Evolutionary conservation across 1,284 basidiomycete species (phyloP), one percentile per base, ranked within the genome.

Genomic region (Cutaneotrichosporon curvatum): DNA sequence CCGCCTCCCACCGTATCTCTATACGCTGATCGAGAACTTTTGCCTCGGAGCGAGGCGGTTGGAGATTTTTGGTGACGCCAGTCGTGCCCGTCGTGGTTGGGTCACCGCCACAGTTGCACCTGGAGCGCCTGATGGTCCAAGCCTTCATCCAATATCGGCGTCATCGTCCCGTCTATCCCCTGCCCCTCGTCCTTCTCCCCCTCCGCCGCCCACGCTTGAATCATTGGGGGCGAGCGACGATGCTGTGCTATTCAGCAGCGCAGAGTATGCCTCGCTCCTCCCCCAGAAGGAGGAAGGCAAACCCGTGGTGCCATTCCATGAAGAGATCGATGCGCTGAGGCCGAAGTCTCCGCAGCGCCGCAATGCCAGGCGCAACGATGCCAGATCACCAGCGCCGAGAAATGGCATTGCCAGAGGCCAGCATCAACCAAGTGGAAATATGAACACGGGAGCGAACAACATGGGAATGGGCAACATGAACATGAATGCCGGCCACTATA

Each of bases 11-110:
- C 87, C 90, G 16, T 94, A 98, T 66, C 86, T 94, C 74, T 92
- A 96, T 73, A 84, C 84, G 10, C 78, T 97, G 25, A 86, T 97
- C 62, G 94, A 99, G 70, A 96, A 95, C 72, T 98, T 99, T 68
- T 97, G 94, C 65, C 83, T 95, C 45, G 94, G 94, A 11, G 81
- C 86, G 0, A 83, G 94, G 8, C 81, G 94, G 1, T 79, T 99
- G 19, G 90, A 97, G 67, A 73, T 99, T 10, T 97, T 94, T 58
- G 90, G 88, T 1, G 80, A 78, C 12, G 77, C 81, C 3, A 76
- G 80, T 0, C 78, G 81, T 10, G 72, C 90, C 2, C 81, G 92
- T 0, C 80, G 82, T 14, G 94, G 95, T 1, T 99, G 94, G 94
- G 84, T 98, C 8, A 90, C 90, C 7, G 81, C 85, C 1, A 79